These are phyloP conservation scores for Thielaviopsis ethacetica DNA, from an alignment of 2,329 filamentous ascomycete genomes.

Conservation along the genomic window DNA sequence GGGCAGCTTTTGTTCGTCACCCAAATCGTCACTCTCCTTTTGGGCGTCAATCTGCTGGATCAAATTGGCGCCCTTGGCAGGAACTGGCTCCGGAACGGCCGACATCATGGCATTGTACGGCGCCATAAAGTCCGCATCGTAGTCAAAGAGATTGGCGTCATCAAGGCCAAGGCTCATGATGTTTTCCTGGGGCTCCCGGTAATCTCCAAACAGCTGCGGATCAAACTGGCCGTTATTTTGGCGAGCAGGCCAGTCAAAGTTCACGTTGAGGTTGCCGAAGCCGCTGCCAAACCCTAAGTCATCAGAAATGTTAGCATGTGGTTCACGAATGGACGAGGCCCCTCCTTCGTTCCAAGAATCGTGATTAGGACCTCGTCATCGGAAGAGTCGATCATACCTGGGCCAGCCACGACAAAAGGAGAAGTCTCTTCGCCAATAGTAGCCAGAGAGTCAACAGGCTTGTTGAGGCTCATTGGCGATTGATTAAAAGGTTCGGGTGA, in stretches of 20 bases:
- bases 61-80: slow-evolving; percentile 1
- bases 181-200: slow-evolving; percentile 77
- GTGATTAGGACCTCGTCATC: not conserved
- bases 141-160: slow-evolving; percentile 37
- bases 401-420: slow-evolving; percentile 17
- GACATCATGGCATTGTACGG: slow-evolving; percentile 52
- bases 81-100: slow-evolving; percentile 11
- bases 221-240: slow-evolving; percentile 81
- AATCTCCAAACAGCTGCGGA: slow-evolving; percentile 78
- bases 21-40: slow-evolving; percentile 48
- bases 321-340: slow-evolving; percentile 5
- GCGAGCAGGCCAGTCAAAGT: slow-evolving; percentile 58
- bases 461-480: slow-evolving; percentile 45
- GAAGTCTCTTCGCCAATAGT: slow-evolving; percentile 47
- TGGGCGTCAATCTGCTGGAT: slow-evolving; percentile 8
- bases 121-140: slow-evolving; percentile 62
- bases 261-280: slow-evolving; percentile 20
- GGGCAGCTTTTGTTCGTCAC: slow-evolving; percentile 21
- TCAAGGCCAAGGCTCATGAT: slow-evolving; percentile 37
- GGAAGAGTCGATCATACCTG: slow-evolving; percentile 7
- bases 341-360: slow-evolving; percentile 5
- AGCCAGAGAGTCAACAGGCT: slow-evolving; percentile 44
- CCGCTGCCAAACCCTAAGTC: slow-evolving; percentile 5
- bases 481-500: slow-evolving; percentile 62
- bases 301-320: slow-evolving; percentile 11